Conservation (phyloP, 345 rosid genomes). For the Dipteronia sinensis region DNA sequence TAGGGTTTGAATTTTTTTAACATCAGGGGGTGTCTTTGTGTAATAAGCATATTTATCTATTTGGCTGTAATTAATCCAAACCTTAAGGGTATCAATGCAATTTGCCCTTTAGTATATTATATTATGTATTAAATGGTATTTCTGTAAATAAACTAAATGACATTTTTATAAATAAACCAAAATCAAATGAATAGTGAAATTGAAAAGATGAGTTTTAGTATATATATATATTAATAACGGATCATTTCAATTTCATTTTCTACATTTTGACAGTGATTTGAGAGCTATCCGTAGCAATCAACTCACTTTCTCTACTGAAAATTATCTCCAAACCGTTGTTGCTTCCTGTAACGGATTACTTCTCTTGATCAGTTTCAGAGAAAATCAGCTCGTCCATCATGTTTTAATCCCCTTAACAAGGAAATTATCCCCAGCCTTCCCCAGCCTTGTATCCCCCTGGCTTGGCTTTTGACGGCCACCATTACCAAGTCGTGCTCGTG, state of each 20-base stretch:
- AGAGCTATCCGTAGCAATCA: conserved; percentile 6
- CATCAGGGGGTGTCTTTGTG: no score
- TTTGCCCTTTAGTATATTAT: no score
- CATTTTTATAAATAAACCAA: no score
- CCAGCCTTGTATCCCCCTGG: conserved; percentile 13
- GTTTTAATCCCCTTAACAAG: conserved; percentile 16
- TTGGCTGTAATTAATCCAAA: no score
- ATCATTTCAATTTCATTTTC: conserved; percentile 21
- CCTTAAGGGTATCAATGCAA: no score
- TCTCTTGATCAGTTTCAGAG: conserved; percentile 7
- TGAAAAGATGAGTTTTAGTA: no score
- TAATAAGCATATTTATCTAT: no score
- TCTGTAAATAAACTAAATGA: no score
- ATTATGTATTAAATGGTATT: no score
- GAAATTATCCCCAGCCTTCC: conserved; percentile 8
- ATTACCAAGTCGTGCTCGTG: conserved; percentile 22
- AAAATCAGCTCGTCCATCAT: conserved; percentile 3
- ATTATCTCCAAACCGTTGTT: not conserved
- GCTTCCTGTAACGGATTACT: conserved; percentile 22
- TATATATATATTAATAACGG: no score
- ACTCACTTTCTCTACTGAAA: conserved; percentile 15
- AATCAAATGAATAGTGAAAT: no score
- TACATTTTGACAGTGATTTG: not conserved
- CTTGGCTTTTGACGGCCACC: conserved; percentile 13
- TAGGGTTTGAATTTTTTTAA: no score